Base-by-base conservation (phyloP, 441 rosid genomes). In the Populus hybrid region DNA sequence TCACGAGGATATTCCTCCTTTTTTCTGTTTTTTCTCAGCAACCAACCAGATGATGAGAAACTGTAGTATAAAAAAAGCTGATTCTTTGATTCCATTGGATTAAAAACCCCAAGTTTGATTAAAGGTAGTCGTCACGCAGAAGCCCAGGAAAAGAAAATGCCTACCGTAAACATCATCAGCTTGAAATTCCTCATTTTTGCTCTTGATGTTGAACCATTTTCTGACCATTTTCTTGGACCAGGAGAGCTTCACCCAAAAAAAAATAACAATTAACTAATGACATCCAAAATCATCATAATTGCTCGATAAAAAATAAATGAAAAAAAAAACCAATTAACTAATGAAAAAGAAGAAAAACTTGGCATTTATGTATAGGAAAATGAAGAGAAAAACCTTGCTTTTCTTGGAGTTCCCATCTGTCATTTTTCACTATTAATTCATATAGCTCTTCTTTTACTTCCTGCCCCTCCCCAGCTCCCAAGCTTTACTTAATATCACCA, bases 191-290 rank as follows among this genome's bases (percentile, higher is more conserved):
- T 93, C 91, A 70, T 82, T 85, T 90, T 92, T 93, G 87, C 92
- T 86, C 89, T 87, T 93, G 86, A 93, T 89, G 79, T 91, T 94
- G 86, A 96, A 89, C 98, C 91, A 94, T 86, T 96, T 96, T 83
- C 95, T 90, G 75, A 95, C 91, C 92, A 94, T 86, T 88, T 89
- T 91, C 88, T 92, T 93, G 73, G 99, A 87, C 99, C 99, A 96
- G 34, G 97, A 93, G 84, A 96, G 87, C 99, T 92, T 86, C 84
- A 86, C 76, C 83, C 72, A 72, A 68, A 66, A 26, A 50, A 35
- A 74, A 35, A 11, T 32, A 73, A 42, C 66, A 72, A 21, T 35
- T 74, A 82, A 72, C 26, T 54, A 72, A 77, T 34, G 79, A 81
- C 50, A 59, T 69, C 21, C 63, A 75, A 71, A 76, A 67, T 18